These are phyloP conservation scores for Boletus sp. DNA, from an alignment of 1,284 basidiomycete species.

Conservation along the genomic window DNA sequence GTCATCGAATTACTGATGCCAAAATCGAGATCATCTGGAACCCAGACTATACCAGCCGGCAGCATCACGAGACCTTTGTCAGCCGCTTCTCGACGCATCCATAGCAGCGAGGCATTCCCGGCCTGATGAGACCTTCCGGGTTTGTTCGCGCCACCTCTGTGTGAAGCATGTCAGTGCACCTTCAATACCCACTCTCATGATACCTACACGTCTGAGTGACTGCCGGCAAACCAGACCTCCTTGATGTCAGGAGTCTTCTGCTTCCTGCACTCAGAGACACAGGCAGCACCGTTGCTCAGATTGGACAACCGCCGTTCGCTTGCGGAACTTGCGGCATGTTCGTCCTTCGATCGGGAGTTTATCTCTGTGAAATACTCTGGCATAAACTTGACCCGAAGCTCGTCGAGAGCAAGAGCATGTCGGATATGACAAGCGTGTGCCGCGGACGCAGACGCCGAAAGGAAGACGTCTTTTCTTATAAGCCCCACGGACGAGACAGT, in stretches of 20 bases:
- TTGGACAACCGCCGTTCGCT: background rate
- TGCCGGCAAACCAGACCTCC: conserved; percentile 34
- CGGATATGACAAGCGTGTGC: conserved; percentile 35
- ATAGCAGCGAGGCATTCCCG: conserved; percentile 26
- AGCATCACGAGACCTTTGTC: conserved; percentile 19
- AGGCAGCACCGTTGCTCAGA: background rate
- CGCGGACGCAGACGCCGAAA: conserved; percentile 21
- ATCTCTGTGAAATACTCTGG: conserved; percentile 36
- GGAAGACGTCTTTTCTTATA: conserved; percentile 21
- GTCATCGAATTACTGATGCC: conserved; percentile 24
- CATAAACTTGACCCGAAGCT: conserved; percentile 39
- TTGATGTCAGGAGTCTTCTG: conserved; percentile 18
- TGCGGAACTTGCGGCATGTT: background rate
- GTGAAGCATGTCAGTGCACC: conserved; percentile 1
- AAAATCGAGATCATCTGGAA: conserved; percentile 26
- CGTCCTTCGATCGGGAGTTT: conserved; percentile 14
- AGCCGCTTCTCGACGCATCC: conserved; percentile 30
- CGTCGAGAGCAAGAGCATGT: conserved; percentile 42
- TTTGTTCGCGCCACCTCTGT: conserved; percentile 23
- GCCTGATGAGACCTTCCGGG: conserved; percentile 19
- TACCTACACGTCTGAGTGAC: conserved; percentile 34
- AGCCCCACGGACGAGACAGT: conserved; percentile 39
- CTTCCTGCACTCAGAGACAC: background rate
- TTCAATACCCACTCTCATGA: no score
- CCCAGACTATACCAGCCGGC: conserved; percentile 25